A percentile compares a stretch with the other conserved stretches of the same genome.
Conservation (phyloP, 345 rosid species). For the Cochlearia excelsa region DNA sequence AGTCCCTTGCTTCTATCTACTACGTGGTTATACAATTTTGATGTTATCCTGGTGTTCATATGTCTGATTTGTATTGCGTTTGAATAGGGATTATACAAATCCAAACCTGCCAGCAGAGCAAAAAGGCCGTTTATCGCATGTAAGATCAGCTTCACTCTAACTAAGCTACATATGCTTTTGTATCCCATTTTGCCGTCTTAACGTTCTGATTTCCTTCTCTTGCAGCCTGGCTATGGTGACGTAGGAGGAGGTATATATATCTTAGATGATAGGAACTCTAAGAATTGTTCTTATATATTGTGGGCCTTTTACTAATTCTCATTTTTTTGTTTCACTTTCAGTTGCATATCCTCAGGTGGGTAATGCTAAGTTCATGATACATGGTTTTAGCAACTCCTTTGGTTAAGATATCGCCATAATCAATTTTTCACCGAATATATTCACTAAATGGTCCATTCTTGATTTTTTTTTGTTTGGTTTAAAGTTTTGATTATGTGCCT, state of each 20-base stretch:
- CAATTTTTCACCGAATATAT: neutral
- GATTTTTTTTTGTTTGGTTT: neutral
- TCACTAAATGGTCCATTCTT: neutral
- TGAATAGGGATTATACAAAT: slow-evolving; percentile 85
- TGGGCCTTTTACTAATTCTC: slow-evolving; percentile 24
- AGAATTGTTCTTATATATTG: slow-evolving; percentile 21
- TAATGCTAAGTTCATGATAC: slow-evolving; percentile 33
- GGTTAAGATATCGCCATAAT: slow-evolving; percentile 22
- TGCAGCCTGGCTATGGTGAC: slow-evolving; percentile 80
- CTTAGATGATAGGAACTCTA: slow-evolving; percentile 39
- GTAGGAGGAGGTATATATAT: slow-evolving; percentile 55
- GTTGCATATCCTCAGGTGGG: slow-evolving; percentile 96
- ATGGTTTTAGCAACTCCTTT: slow-evolving; percentile 26
- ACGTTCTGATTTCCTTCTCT: slow-evolving; percentile 20
- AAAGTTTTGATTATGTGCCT: neutral
- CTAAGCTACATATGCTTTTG: slow-evolving; percentile 4
- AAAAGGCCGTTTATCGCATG: slow-evolving; percentile 87
- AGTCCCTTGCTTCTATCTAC: neutral
- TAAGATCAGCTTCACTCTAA: slow-evolving; percentile 32
- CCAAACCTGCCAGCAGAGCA: slow-evolving; percentile 93
- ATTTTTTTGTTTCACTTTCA: slow-evolving; percentile 32
- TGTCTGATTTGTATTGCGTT: slow-evolving; percentile 5
- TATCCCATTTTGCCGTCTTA: slow-evolving; percentile 13
- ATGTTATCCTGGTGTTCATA: slow-evolving; percentile 11
- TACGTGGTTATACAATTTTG: neutral